Percentiles rank a stretch among this genome's conserved stretches.
Evolutionary conservation across 208 protist genomes (phyloP).

Genomic region (Crithidia thermophila): DNA sequence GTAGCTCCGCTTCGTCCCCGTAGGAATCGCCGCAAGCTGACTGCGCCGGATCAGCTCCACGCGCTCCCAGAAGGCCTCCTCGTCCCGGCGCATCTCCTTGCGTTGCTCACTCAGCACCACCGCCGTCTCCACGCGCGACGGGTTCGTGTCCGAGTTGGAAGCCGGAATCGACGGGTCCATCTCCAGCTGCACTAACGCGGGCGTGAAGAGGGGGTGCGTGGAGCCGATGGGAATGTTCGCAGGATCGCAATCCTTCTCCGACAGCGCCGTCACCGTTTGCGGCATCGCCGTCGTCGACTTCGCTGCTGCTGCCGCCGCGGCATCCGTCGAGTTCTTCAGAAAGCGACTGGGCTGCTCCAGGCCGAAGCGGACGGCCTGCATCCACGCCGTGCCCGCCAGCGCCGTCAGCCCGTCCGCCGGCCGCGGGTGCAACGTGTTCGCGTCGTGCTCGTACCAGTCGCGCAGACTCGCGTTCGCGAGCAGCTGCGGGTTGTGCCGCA

Average conservation of each 20-base stretch:
- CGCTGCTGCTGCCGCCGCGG: not conserved
- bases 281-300: not conserved
- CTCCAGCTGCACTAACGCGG: slow-evolving; percentile 77
- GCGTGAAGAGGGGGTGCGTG: slow-evolving; percentile 67
- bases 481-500: slow-evolving; percentile 60
- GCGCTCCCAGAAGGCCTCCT: slow-evolving; percentile 85
- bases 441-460: slow-evolving; percentile 86
- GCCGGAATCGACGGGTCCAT: not conserved
- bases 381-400: slow-evolving; percentile 72
- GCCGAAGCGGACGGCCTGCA: slow-evolving; percentile 79
- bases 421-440: slow-evolving; percentile 59
- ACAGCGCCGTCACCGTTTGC: slow-evolving; percentile 35
- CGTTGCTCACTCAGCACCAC: slow-evolving; percentile 62
- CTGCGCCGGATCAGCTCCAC: slow-evolving; percentile 86
- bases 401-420: slow-evolving; percentile 59
- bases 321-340: not conserved
- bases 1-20: slow-evolving; percentile 68
- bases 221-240: slow-evolving; percentile 69
- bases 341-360: slow-evolving; percentile 32
- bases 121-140: slow-evolving; percentile 40
- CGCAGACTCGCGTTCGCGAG: slow-evolving; percentile 40
- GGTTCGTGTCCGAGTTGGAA: not conserved
- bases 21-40: slow-evolving; percentile 66
- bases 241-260: slow-evolving; percentile 48
- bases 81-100: slow-evolving; percentile 77